Conservation (phyloP, 1,139 yeast species). For the Suhomyces coccinellae region DNA sequence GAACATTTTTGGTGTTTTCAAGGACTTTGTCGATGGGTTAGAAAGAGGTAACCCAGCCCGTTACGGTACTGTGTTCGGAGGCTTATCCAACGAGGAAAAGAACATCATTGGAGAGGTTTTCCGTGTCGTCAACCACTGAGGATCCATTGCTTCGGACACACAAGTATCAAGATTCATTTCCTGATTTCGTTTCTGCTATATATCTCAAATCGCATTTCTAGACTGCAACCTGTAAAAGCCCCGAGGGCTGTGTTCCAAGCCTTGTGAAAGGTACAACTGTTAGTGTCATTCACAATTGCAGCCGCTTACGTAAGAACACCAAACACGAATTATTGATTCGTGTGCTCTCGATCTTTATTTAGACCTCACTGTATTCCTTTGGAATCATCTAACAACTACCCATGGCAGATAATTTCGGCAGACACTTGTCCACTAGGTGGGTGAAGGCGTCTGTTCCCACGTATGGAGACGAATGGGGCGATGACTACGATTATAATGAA, state of each 20-base stretch:
- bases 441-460: constrained; percentile 56
- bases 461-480: constrained; percentile 64
- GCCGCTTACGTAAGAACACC: background rate
- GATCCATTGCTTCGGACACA: background rate
- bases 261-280: too few relatives aligned
- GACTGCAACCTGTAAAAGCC: too few relatives aligned
- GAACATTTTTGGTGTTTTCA: constrained; percentile 51
- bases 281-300: background rate
- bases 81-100: constrained; percentile 15
- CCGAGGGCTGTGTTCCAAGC: too few relatives aligned
- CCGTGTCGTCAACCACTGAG: constrained; percentile 8
- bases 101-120: constrained; percentile 14
- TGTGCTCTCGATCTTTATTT: constrained; percentile 1
- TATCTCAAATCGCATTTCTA: background rate
- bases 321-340: constrained; percentile 2
- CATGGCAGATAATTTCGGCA: constrained; percentile 49
- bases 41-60: constrained; percentile 12
- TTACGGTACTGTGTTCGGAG: constrained; percentile 16
- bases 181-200: too few relatives aligned
- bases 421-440: constrained; percentile 68
- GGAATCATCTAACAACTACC: background rate
- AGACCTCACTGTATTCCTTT: background rate
- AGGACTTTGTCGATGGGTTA: constrained; percentile 19
- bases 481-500: constrained; percentile 35
- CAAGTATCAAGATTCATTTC: too few relatives aligned